These are phyloP conservation scores for Exophiala phaeomuriformis DNA, from an alignment of 2,329 filamentous ascomycete genomes.

Conservation along the genomic window DNA sequence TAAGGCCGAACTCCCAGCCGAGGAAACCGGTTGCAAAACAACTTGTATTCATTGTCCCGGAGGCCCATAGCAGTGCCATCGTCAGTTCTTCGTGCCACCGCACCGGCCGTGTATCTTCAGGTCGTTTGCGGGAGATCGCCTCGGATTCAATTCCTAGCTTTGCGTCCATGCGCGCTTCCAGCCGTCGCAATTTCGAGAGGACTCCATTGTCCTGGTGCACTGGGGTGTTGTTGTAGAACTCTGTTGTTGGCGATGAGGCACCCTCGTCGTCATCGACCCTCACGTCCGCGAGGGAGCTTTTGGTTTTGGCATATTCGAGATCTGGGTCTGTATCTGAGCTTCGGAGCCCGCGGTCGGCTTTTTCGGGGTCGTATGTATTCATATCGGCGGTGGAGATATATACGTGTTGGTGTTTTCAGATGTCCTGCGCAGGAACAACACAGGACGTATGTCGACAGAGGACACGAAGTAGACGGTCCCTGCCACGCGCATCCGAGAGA, in stretches of 20 bases:
- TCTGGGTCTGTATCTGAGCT: not conserved
- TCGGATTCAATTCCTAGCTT: constrained; percentile 45
- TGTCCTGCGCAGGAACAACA: too few species aligned
- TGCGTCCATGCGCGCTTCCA: constrained; percentile 39
- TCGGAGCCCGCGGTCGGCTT: too few species aligned
- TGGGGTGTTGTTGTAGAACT: constrained; percentile 20
- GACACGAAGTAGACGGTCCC: too few species aligned
- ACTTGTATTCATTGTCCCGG: constrained; percentile 38
- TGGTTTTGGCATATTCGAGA: not conserved
- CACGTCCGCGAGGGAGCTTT: not conserved
- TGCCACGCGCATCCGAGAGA: too few species aligned
- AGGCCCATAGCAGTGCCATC: constrained; percentile 42
- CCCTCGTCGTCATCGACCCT: not conserved
- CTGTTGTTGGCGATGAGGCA: not conserved
- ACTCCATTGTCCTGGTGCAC: constrained; percentile 19
- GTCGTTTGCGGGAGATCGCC: constrained; percentile 41
- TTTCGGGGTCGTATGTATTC: too few species aligned
- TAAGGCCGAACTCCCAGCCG: constrained; percentile 28
- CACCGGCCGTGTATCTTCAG: constrained; percentile 39
- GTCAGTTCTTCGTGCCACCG: constrained; percentile 33
- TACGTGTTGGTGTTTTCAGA: too few species aligned
- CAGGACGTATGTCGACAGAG: too few species aligned
- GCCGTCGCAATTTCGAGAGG: constrained; percentile 18
- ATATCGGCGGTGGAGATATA: too few species aligned
- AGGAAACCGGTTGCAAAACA: constrained; percentile 32